Evolutionary conservation across 2,329 filamentous ascomycete genomes (phyloP).

Genomic region (Alternaria triticina): DNA sequence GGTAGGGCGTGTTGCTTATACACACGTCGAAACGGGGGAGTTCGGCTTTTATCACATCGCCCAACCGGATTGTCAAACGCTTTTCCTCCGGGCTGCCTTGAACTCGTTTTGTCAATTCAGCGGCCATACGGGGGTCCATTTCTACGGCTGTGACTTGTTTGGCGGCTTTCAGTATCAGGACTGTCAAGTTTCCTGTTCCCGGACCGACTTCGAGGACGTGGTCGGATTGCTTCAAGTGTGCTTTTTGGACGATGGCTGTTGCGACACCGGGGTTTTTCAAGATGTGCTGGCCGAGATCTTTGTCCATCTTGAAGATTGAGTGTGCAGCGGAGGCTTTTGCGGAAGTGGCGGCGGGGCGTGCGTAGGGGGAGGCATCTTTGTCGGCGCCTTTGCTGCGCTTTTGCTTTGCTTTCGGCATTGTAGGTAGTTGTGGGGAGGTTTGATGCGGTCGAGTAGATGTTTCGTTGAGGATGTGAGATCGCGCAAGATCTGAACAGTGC

Average conservation of each 20-base stretch:
- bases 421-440: conserved; percentile 13
- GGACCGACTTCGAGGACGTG: conserved; percentile 90
- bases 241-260: conserved; percentile 83
- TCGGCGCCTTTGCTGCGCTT: conserved; percentile 39
- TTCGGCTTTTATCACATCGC: conserved; percentile 89
- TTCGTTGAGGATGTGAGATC: neutral
- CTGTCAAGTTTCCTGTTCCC: conserved; percentile 87
- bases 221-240: conserved; percentile 86
- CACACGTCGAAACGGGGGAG: conserved; percentile 79
- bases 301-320: conserved; percentile 98
- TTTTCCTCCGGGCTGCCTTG: conserved; percentile 81
- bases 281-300: conserved; percentile 86
- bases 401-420: conserved; percentile 56
- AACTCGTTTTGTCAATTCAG: conserved; percentile 91
- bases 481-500: neutral
- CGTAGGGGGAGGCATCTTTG: conserved; percentile 52
- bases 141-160: conserved; percentile 87
- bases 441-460: neutral
- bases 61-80: conserved; percentile 84
- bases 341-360: conserved; percentile 47
- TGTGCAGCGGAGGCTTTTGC: conserved; percentile 64
- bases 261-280: conserved; percentile 90
- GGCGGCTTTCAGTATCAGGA: conserved; percentile 85
- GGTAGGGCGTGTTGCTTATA: conserved; percentile 77
- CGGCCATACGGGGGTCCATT: conserved; percentile 94